These are phyloP conservation scores for Asterophora lycoperdoides DNA, from an alignment of 768 basidiomycete genomes.

Conservation along the genomic window DNA sequence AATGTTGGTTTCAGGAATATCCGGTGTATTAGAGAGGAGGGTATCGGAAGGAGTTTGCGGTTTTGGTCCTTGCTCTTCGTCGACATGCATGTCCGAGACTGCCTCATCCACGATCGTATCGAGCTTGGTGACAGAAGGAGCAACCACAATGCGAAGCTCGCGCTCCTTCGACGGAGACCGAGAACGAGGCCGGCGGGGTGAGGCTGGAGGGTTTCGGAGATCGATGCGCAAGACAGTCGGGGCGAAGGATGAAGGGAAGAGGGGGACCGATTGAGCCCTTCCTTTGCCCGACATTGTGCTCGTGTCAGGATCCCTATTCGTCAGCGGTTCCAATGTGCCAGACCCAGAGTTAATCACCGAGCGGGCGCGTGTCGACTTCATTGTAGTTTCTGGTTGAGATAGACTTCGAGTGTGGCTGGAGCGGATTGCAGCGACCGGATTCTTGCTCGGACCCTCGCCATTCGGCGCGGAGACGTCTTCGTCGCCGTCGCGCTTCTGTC, in stretches of 20 bases:
- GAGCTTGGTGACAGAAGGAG: slow-evolving; percentile 10
- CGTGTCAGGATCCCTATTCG: slow-evolving; percentile 16
- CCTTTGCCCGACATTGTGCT: slow-evolving; percentile 21
- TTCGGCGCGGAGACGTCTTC: slow-evolving; percentile 4
- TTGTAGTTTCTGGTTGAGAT: slow-evolving; percentile 30
- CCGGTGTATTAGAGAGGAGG: background rate
- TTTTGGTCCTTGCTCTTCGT: slow-evolving; percentile 11
- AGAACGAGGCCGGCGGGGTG: slow-evolving; percentile 37
- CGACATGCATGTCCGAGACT: slow-evolving; percentile 21
- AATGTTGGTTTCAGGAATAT: background rate
- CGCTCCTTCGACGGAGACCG: slow-evolving; percentile 42
- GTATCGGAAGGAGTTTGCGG: slow-evolving; percentile 11
- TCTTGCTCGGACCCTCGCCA: slow-evolving; percentile 13
- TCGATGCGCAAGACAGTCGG: slow-evolving; percentile 33
- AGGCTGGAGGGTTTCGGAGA: slow-evolving; percentile 38
- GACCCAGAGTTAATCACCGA: slow-evolving; percentile 24
- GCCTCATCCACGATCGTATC: slow-evolving; percentile 20
- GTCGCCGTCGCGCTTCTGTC: slow-evolving; percentile 29
- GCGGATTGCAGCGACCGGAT: slow-evolving; percentile 11
- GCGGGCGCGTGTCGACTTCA: slow-evolving; percentile 21
- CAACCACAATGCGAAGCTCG: slow-evolving; percentile 27
- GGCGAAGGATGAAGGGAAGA: slow-evolving; percentile 30
- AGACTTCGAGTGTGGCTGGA: slow-evolving; percentile 29
- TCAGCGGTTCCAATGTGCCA: slow-evolving; percentile 14
- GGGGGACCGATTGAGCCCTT: slow-evolving; percentile 45